Evolutionary conservation across 2,329 filamentous ascomycete genomes (phyloP), one percentile per base, ranked within the genome.

Genomic region (Plectosphaerella sp.): DNA sequence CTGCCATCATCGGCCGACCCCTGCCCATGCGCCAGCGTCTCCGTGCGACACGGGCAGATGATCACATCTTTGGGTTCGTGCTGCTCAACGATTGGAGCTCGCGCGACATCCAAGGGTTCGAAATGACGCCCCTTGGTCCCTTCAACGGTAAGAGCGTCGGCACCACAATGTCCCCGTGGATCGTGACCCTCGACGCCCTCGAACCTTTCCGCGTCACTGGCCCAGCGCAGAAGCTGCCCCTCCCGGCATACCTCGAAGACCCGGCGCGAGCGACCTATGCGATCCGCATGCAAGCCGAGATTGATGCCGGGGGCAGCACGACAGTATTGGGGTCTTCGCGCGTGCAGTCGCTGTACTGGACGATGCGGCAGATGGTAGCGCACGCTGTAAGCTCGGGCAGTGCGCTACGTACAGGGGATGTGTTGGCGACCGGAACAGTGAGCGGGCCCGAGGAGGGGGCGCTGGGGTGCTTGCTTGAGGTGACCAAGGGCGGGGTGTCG

Each of bases 71-170:
- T 61, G 83, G 83, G 0, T 69, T 84, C n/a, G 76, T 83, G 1
- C 64, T 87, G 37, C 59, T 86, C 12, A 86, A 86, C 56, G 82
- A 86, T 55, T 87, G 83, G 83, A 76, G 72, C 22, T 72, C 81
- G 18, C 71, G 82, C n/a, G 83, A 86, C 60, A 80, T 87, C 18
- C 83, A 86, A 62, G 73, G 66, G 0, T 68, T 80, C 20, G 83
- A 86, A 58, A 85, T 86, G 81, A 70, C 69, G 3, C 82, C 82
- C 0, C 65, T 86, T 0, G 83, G 83, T 0, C 83, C 83, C 0
- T 73, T 86, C 49, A 83, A 84, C 48, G 74, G 76, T 3, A 87
- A 87, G 62, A 78, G 75, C 33, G 83, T 85, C 43, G 76, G 73
- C 7, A 86, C 82, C 0, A 75, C 73, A 1, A 78, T 87, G 20